phyloP scores from a whole-genome alignment of 257 asterid species.

The Coffea canephora region DNA sequence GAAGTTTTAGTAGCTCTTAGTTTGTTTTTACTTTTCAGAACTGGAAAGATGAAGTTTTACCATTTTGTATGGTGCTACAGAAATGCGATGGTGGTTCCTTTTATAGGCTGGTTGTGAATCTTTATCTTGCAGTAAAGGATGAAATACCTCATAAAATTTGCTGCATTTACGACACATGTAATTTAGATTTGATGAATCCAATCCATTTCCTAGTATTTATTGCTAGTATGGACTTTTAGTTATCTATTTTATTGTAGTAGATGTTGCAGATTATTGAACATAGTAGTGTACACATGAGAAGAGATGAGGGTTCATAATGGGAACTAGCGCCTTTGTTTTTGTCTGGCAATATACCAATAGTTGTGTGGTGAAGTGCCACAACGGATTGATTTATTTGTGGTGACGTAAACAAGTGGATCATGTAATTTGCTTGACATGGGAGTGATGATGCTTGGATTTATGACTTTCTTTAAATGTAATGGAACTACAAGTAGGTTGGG shows the following conservation, averaged over 20 bases:
- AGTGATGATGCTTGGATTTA: not conserved
- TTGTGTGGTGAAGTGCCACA: not conserved
- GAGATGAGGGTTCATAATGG: not conserved
- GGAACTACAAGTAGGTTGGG: not conserved
- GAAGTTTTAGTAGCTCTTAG: not conserved
- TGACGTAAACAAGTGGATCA: not conserved
- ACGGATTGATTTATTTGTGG: not conserved
- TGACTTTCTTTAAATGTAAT: not conserved
- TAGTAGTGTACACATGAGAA: not conserved
- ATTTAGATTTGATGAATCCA: not conserved
- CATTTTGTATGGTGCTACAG: not conserved
- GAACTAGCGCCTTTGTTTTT: not conserved
- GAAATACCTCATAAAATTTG: not conserved
- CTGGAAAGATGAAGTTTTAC: not conserved
- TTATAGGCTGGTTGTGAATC: not conserved
- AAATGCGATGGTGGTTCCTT: not conserved
- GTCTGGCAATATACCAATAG: not conserved
- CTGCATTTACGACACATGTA: not conserved
- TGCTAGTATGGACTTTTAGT: not conserved
- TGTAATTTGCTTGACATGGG: not conserved
- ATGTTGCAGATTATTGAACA: not conserved
- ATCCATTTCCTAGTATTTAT: not conserved
- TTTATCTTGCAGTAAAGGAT: not conserved
- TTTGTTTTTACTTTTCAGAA: not conserved
- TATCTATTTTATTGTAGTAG: not conserved